Base-by-base conservation (phyloP, 2,329 filamentous ascomycete genomes). In the Hymenoscyphus scutula region DNA sequence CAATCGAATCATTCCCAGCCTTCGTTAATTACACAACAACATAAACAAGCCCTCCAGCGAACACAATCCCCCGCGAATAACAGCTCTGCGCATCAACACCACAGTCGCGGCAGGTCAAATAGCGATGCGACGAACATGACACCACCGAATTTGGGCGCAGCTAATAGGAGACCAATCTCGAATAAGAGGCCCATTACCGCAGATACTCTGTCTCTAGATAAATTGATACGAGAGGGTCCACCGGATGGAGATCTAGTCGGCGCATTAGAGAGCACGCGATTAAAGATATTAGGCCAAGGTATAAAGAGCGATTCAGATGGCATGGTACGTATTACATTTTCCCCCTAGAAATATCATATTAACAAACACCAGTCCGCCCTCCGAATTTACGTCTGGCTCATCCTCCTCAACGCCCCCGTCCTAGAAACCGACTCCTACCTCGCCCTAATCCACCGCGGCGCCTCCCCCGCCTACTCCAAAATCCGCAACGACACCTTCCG, bases 401-500 rank as follows among this genome's bases (percentile, higher is more conserved):
- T 97, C 69, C 85, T 99, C 13, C 89, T 99, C 70, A 91, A 97
- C 73, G 89, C 93, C 34, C 88, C 92, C 6, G 87, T 96, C 53
- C 81, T 97, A 66, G 84, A 88, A 53, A 97, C 95, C 63, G 91
- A 97, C 71, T 84, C 89, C 65, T 99, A 99, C 75, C 89, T 98
- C 67, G 84, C 86, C 62, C 89, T 98, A 53, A 89, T 99, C 68
- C 92, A 96, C 73, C 91, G 95, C 67, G 94, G 95, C 66, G 90
- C 94, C 27, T 98, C 94, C 2, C 93, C 94, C 0, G 93, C 92
- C 54, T 97, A 99, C 78, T 87, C 91, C 72, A 99, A 99, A 79
- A 99, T 99, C 74, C 91, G 93, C 75, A 97, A 99, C 77, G 95
- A 99, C 76, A 97, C 95, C 48, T 98, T 98, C 76, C 91, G 95